A percentile compares a stretch with the other conserved stretches of the same genome.
These are phyloP conservation scores for Ustilago shanxiensis DNA, from an alignment of 1,284 basidiomycete genomes.

Conservation along the genomic window DNA sequence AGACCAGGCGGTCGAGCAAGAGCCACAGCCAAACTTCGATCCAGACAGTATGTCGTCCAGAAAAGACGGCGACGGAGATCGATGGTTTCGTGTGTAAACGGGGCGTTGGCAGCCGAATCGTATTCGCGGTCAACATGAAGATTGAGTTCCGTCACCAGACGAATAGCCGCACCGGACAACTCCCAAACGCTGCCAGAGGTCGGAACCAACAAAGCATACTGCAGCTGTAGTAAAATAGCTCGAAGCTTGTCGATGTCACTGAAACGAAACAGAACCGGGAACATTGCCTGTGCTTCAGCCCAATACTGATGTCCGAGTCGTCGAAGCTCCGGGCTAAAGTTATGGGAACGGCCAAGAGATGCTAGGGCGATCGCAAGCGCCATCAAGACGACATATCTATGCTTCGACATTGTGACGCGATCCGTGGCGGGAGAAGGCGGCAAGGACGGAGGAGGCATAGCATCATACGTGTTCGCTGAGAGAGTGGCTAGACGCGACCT, in stretches of 20 bases:
- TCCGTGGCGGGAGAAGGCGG: conserved; percentile 21
- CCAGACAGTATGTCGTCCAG: conserved; percentile 54
- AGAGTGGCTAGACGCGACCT: conserved; percentile 20
- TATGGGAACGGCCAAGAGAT: conserved; percentile 45
- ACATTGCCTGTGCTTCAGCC: conserved; percentile 37
- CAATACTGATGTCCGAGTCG: conserved; percentile 46
- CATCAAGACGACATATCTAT: conserved; percentile 44
- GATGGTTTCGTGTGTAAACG: conserved; percentile 22
- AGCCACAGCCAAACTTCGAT: conserved; percentile 42
- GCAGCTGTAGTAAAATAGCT: conserved; percentile 38
- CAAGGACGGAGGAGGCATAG: conserved; percentile 40
- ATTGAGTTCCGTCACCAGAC: conserved; percentile 47
- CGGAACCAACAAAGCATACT: conserved; percentile 44
- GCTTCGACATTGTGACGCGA: conserved; percentile 27
- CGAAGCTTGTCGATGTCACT: conserved; percentile 46
- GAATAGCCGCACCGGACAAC: conserved; percentile 45
- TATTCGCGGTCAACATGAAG: conserved; percentile 48
- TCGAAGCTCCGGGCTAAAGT: conserved; percentile 50
- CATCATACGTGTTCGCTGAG: conserved; percentile 11
- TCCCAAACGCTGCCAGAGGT: conserved; percentile 50
- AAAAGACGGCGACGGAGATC: conserved; percentile 47
- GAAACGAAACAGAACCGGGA: conserved; percentile 23
- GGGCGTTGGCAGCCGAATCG: conserved; percentile 37
- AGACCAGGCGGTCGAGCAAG: conserved; percentile 44
- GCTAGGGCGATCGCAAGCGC: conserved; percentile 40